Evolutionary conservation across 2,329 filamentous ascomycete species (phyloP).

Genomic region (Nothomitra cinnamomea): DNA sequence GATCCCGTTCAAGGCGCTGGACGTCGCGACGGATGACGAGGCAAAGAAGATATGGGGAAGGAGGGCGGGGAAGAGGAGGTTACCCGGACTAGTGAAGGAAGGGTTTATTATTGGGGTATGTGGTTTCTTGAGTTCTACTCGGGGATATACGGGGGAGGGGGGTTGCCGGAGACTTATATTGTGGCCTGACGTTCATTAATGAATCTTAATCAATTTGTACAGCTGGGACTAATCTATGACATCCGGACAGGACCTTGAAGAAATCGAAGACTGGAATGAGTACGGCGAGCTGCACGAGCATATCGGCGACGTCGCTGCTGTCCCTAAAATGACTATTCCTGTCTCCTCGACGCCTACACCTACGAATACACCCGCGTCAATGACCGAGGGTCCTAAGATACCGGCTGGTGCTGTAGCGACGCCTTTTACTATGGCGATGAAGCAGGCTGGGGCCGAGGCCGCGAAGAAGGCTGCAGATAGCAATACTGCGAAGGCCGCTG

Average conservation of each 20-base stretch:
- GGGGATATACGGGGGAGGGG: not conserved
- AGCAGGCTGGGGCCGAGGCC: constrained; percentile 4
- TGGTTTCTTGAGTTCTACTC: constrained; percentile 13
- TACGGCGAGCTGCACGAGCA: constrained; percentile 87
- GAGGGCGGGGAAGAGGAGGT: constrained; percentile 67
- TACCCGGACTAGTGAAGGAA: constrained; percentile 78
- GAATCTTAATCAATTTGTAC: not conserved
- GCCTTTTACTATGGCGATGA: constrained; percentile 2
- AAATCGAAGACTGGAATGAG: constrained; percentile 98
- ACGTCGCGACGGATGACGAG: constrained; percentile 78
- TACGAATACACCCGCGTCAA: constrained; percentile 11
- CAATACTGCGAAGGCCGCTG: not conserved
- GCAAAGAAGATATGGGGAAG: constrained; percentile 80
- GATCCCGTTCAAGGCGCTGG: constrained; percentile 82
- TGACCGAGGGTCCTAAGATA: constrained; percentile 4
- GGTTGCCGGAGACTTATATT: too few species aligned
- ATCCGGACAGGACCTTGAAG: constrained; percentile 57
- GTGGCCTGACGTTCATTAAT: too few species aligned
- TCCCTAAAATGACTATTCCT: constrained; percentile 31
- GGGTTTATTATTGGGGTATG: constrained; percentile 71
- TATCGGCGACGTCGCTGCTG: constrained; percentile 31
- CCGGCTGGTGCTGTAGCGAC: not conserved
- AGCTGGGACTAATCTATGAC: constrained; percentile 4
- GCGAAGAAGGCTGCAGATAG: constrained; percentile 3
- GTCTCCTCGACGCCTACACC: constrained; percentile 20